Evolutionary conservation across 2,329 filamentous ascomycete species (phyloP).

Genomic region (Orbilia oligospora): DNA sequence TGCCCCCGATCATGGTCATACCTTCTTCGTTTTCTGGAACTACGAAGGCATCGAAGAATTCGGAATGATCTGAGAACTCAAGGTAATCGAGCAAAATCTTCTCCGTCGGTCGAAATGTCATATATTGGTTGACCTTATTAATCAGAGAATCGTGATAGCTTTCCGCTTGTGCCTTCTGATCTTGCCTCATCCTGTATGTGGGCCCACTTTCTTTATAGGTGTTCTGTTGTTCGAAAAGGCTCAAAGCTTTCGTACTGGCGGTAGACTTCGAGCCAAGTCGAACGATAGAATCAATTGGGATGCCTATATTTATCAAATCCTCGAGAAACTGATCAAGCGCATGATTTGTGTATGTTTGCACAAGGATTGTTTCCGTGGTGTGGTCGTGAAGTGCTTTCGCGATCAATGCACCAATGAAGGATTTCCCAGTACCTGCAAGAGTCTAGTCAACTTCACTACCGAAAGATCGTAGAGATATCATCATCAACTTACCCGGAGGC

Average conservation of each 20-base stretch:
- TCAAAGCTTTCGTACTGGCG: constrained; percentile 69
- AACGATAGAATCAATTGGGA: constrained; percentile 71
- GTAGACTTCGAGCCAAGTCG: constrained; percentile 76
- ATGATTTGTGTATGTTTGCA: constrained; percentile 79
- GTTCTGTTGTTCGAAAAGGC: constrained; percentile 68
- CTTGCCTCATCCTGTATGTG: constrained; percentile 42
- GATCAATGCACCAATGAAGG: constrained; percentile 78
- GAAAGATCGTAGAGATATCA: constrained; percentile 14
- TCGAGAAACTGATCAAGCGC: constrained; percentile 77
- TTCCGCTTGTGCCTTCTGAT: constrained; percentile 36
- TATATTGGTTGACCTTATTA: constrained; percentile 60
- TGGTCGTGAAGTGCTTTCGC: constrained; percentile 72
- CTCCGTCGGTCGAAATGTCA: constrained; percentile 63
- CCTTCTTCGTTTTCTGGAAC: constrained; percentile 70
- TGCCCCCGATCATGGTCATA: constrained; percentile 69
- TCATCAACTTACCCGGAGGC: constrained; percentile 73
- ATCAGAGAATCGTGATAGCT: constrained; percentile 67
- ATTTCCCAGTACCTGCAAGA: constrained; percentile 78
- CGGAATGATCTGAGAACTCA: constrained; percentile 72
- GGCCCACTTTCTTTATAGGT: constrained; percentile 64
- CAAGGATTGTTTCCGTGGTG: constrained; percentile 72
- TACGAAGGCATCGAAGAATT: constrained; percentile 74
- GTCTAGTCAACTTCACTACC: constrained; percentile 47
- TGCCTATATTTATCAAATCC: constrained; percentile 75
- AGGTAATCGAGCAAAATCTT: constrained; percentile 67